Evolutionary conservation across 2,329 filamentous ascomycete genomes (phyloP).

Genomic region (Stylonectria norvegica): DNA sequence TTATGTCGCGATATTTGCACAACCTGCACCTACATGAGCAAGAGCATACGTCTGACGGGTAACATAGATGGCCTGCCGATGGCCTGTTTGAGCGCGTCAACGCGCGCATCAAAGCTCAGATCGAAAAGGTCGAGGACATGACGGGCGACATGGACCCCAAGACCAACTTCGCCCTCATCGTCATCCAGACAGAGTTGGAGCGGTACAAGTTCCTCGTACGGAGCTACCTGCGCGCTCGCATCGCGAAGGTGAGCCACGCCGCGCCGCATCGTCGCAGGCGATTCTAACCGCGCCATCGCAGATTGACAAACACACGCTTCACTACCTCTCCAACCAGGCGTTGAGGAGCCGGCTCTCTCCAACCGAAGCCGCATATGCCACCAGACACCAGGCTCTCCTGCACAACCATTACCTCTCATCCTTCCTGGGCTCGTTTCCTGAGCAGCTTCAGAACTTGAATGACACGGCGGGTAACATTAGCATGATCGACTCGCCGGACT

Average conservation of each 20-base stretch:
- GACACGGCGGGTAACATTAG: slow-evolving; percentile 84
- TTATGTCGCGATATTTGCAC: slow-evolving; percentile 42
- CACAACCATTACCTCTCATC: slow-evolving; percentile 80
- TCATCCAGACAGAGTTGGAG: slow-evolving; percentile 94
- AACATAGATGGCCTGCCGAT: slow-evolving; percentile 64
- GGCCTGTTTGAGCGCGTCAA: slow-evolving; percentile 80
- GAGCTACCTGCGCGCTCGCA: slow-evolving; percentile 76
- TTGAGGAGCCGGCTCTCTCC: slow-evolving; percentile 65
- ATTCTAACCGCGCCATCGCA: slow-evolving; percentile 29
- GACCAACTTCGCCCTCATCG: slow-evolving; percentile 88
- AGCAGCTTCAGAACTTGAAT: slow-evolving; percentile 76
- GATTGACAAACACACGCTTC: slow-evolving; percentile 74
- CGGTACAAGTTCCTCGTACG: slow-evolving; percentile 88
- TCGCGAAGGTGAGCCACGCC: slow-evolving; percentile 66
- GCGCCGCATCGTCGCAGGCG: neutral
- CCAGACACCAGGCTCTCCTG: slow-evolving; percentile 78
- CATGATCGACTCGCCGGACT: slow-evolving; percentile 88
- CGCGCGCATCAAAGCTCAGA: slow-evolving; percentile 65
- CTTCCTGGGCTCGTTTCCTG: slow-evolving; percentile 80
- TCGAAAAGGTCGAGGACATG: slow-evolving; percentile 69
- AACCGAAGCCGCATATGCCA: slow-evolving; percentile 78
- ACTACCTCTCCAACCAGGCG: slow-evolving; percentile 61
- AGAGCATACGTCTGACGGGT: neutral
- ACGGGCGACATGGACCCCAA: slow-evolving; percentile 84
- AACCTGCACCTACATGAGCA: neutral